Evolutionary conservation across 495 filamentous ascomycete species (phyloP).

Genomic region (Xylaria scruposa): DNA sequence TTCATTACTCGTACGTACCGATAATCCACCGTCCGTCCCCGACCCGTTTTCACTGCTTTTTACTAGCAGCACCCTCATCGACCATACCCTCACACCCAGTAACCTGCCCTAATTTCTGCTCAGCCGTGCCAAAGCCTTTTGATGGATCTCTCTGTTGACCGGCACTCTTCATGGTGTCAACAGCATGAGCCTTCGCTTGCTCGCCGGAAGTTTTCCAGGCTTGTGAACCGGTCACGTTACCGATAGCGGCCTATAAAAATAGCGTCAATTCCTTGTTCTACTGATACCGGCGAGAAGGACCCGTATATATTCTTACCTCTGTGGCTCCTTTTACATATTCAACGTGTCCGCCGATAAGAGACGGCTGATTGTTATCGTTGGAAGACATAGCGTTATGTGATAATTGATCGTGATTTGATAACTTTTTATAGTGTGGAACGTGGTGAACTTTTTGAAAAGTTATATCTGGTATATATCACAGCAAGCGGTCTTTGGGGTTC

Average conservation of each 20-base stretch:
- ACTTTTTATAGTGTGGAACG: not conserved
- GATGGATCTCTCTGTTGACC: slow-evolving; percentile 48
- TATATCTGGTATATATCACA: not conserved
- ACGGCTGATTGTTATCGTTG: slow-evolving; percentile 40
- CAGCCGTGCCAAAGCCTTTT: slow-evolving; percentile 50
- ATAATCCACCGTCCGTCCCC: not conserved
- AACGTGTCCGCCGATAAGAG: slow-evolving; percentile 51
- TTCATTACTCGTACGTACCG: slow-evolving; percentile 5
- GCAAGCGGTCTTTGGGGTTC: not conserved
- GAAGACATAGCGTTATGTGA: slow-evolving; percentile 34
- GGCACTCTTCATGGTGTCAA: slow-evolving; percentile 49
- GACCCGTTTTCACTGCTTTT: slow-evolving; percentile 25
- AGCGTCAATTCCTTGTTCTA: slow-evolving; percentile 1
- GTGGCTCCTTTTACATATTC: slow-evolving; percentile 56
- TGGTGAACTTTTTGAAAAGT: not conserved
- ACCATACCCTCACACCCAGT: slow-evolving; percentile 57
- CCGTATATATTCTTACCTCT: slow-evolving; percentile 43
- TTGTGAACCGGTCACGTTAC: slow-evolving; percentile 50
- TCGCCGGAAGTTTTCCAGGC: slow-evolving; percentile 53
- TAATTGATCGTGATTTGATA: not conserved
- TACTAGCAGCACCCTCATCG: slow-evolving; percentile 51
- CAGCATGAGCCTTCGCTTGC: slow-evolving; percentile 53
- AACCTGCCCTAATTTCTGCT: slow-evolving; percentile 51
- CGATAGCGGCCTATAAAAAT: slow-evolving; percentile 44
- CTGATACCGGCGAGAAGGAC: not conserved